These are phyloP conservation scores for Ophiostoma tasmaniense DNA, from an alignment of 2,329 filamentous ascomycete genomes.

Conservation along the genomic window DNA sequence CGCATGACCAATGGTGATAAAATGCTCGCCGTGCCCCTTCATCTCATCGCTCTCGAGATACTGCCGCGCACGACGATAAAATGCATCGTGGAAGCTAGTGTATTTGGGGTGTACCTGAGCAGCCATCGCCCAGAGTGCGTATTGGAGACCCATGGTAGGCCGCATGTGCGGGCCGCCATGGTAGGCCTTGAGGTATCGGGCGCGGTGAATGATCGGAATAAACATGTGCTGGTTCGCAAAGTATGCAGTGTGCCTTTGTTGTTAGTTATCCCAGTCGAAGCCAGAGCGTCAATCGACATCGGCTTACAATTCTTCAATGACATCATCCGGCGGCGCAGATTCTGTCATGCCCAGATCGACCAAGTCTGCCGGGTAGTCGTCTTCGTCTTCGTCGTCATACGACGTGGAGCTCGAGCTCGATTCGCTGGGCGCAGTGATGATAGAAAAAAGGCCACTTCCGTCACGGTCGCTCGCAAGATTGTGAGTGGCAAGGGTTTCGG, in stretches of 20 bases:
- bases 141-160: constrained; percentile 74
- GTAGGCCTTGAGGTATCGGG: constrained; percentile 65
- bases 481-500: neutral
- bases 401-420: neutral
- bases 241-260: constrained; percentile 57
- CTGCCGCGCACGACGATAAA: constrained; percentile 73
- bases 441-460: neutral
- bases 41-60: constrained; percentile 81
- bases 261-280: neutral
- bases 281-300: no score
- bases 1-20: constrained; percentile 69
- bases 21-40: constrained; percentile 71
- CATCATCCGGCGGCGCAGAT: constrained; percentile 64
- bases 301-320: constrained; percentile 77
- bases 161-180: constrained; percentile 63
- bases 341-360: constrained; percentile 76
- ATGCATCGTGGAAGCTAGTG: constrained; percentile 59
- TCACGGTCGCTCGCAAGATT: neutral
- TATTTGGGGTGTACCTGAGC: constrained; percentile 67
- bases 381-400: constrained; percentile 21
- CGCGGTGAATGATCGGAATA: constrained; percentile 68
- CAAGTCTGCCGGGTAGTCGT: constrained; percentile 48
- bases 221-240: constrained; percentile 67
- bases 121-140: constrained; percentile 80
- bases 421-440: neutral